Evolutionary conservation across 139 green algal genomes (phyloP).

Genomic region (Ettlia oleoabundans): DNA sequence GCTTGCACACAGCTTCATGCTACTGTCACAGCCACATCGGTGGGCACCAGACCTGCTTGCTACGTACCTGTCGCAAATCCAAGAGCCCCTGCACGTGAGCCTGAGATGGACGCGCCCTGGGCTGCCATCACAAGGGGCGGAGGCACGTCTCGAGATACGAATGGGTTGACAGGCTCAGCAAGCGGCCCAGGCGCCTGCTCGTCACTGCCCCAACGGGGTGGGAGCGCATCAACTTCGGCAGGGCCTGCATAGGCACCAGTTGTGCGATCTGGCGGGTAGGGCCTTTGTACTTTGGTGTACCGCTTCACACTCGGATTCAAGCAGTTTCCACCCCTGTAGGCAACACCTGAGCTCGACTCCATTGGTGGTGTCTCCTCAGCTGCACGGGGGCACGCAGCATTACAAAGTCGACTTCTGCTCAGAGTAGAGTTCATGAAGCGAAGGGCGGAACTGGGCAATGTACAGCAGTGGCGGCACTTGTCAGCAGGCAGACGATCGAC

Average conservation of each 20-base stretch:
- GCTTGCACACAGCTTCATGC: too few species aligned
- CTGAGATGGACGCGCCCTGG: background rate
- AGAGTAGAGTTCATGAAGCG: too few species aligned
- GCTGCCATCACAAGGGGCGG: background rate
- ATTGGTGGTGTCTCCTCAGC: background rate
- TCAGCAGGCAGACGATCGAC: too few species aligned
- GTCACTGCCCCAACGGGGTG: conserved; percentile 1
- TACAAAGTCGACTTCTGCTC: too few species aligned
- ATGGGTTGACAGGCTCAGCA: background rate
- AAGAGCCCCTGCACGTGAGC: background rate
- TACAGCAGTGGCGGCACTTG: background rate
- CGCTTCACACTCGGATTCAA: too few species aligned
- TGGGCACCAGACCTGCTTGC: background rate
- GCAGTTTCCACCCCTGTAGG: too few species aligned
- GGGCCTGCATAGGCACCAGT: too few species aligned
- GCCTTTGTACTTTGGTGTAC: too few species aligned
- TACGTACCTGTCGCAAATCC: background rate
- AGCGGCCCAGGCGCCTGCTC: background rate
- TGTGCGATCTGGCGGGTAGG: too few species aligned
- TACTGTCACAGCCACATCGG: background rate
- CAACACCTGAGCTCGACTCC: background rate
- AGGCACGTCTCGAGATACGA: background rate
- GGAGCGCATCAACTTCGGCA: background rate
- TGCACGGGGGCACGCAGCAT: background rate
- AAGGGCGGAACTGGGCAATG: too few species aligned